Evolutionary conservation across 2,329 filamentous ascomycete genomes (phyloP).

Genomic region (Elsinoe perseae): DNA sequence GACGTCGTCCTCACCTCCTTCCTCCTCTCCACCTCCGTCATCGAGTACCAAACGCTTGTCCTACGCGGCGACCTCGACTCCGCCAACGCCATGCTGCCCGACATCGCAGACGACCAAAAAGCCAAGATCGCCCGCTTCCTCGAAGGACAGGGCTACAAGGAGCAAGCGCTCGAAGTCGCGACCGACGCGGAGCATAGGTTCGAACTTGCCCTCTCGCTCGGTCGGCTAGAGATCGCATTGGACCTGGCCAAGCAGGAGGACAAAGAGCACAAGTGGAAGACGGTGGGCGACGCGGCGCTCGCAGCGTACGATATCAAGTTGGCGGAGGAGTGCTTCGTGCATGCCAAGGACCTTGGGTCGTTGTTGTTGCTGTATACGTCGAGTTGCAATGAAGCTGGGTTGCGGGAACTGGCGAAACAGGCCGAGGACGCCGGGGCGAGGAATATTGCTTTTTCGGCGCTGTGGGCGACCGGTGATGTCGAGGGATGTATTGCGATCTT

Average conservation of each 20-base stretch:
- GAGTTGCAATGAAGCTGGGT: conserved; percentile 67
- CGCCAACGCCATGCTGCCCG: conserved; percentile 73
- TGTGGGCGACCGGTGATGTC: conserved; percentile 80
- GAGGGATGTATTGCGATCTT: conserved; percentile 74
- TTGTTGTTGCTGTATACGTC: conserved; percentile 82
- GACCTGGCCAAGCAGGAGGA: conserved; percentile 76
- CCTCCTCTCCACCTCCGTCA: conserved; percentile 78
- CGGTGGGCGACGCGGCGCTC: conserved; percentile 84
- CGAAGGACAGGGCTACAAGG: conserved; percentile 94
- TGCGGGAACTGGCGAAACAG: conserved; percentile 63
- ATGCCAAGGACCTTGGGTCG: conserved; percentile 84
- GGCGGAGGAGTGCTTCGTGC: conserved; percentile 85
- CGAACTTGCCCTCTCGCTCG: conserved; percentile 76
- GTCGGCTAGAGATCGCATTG: conserved; percentile 75
- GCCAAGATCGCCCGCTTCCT: conserved; percentile 98
- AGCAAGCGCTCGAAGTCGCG: conserved; percentile 86
- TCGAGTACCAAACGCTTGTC: conserved; percentile 95
- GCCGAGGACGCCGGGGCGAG: conserved; percentile 71
- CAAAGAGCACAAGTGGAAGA: conserved; percentile 97
- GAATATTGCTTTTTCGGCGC: conserved; percentile 86
- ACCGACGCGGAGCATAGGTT: conserved; percentile 96
- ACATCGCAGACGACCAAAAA: conserved; percentile 84
- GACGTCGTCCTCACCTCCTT: conserved; percentile 90
- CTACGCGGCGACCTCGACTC: conserved; percentile 89
- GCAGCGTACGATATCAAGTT: conserved; percentile 77